Evolutionary conservation across 2,329 filamentous ascomycete genomes (phyloP), one percentile per base, ranked within the genome.

Genomic region (Colletotrichum sojae): DNA sequence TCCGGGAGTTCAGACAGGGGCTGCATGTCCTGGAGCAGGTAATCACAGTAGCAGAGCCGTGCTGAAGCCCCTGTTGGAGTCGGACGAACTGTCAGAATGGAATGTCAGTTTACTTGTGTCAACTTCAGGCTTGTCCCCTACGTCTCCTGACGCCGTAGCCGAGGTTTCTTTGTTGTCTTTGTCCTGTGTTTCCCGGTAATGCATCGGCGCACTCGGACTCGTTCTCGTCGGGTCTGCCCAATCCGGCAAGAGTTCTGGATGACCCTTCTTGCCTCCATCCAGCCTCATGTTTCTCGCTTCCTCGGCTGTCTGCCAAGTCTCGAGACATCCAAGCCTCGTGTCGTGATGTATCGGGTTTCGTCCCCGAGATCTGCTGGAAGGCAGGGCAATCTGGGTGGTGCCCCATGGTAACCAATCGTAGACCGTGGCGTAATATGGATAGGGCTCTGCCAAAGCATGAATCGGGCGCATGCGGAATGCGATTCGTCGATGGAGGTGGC

Each of bases 201-300:
- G 61, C 55, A 51, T 25, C 54, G 8, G 48, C 66, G 62, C 49
- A 69, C 62, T 69, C 66, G 62, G 62, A 69, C 66, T 69, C 66
- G 62, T 69, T 69, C 55, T 69, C 66, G 62, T 65, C 49, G 48
- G 36, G 53, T 49, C 31, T 49, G 16, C 54, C 62, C 49, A 58
- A 66, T 55, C 16, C 10, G 55, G 62, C 2, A 22, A 10, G 43
- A 57, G 46, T 39, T 57, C 46, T 53, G 54, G 20, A 51, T 43
- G 22, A 18, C 31, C 46, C 6, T 13, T 43, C 40, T 36, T 6
- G 22, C 22, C 22, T 25, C 4, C 36, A 25, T 18, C 1, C 25
- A 51, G 62, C 25, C 48, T 54, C 59, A 16, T 20, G 16, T 61
- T 54, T 43, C 22, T 20, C 48, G 12, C n/a, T 54, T 43, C 40